Percentiles rank a stretch among this genome's conserved stretches.
Conservation (phyloP, 1,139 yeast species). For the Blastobotrys buckinghamii region DNA sequence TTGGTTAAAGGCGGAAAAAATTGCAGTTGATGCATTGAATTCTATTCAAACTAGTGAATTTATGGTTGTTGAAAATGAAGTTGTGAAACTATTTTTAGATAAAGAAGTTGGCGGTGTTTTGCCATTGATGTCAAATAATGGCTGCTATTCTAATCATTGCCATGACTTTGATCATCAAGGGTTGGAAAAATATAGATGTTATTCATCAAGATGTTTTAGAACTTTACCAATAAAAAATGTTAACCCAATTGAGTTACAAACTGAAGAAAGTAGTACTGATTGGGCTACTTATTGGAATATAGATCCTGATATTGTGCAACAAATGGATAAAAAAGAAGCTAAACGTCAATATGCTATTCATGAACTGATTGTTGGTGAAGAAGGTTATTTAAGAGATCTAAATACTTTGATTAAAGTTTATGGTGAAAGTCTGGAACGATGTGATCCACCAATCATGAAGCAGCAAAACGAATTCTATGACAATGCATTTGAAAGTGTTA, state of each 20-base stretch:
- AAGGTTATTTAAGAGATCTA: slow-evolving; percentile 65
- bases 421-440: slow-evolving; percentile 40
- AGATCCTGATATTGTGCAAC: slow-evolving; percentile 50
- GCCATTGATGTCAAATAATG: slow-evolving; percentile 36
- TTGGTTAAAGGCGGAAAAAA: slow-evolving; percentile 49
- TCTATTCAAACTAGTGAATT: slow-evolving; percentile 46
- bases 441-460: slow-evolving; percentile 39
- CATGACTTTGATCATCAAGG: slow-evolving; percentile 17
- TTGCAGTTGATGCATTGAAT: slow-evolving; percentile 48
- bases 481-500: slow-evolving; percentile 56
- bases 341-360: slow-evolving; percentile 72
- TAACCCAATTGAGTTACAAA: slow-evolving; percentile 17
- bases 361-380: slow-evolving; percentile 70
- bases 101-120: slow-evolving; percentile 40
- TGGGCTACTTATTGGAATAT: slow-evolving; percentile 79
- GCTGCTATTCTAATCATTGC: slow-evolving; percentile 35
- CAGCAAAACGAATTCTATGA: slow-evolving; percentile 51
- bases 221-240: slow-evolving; percentile 28
- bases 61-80: slow-evolving; percentile 34
- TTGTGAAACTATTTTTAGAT: slow-evolving; percentile 17
- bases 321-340: slow-evolving; percentile 49
- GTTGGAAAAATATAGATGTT: slow-evolving; percentile 24
- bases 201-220: slow-evolving; percentile 29
- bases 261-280: slow-evolving; percentile 32
- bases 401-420: slow-evolving; percentile 57